These are phyloP conservation scores for Hyaloraphidium curvatum DNA, from an alignment of 192 early-diverging fungal species.

Conservation along the genomic window DNA sequence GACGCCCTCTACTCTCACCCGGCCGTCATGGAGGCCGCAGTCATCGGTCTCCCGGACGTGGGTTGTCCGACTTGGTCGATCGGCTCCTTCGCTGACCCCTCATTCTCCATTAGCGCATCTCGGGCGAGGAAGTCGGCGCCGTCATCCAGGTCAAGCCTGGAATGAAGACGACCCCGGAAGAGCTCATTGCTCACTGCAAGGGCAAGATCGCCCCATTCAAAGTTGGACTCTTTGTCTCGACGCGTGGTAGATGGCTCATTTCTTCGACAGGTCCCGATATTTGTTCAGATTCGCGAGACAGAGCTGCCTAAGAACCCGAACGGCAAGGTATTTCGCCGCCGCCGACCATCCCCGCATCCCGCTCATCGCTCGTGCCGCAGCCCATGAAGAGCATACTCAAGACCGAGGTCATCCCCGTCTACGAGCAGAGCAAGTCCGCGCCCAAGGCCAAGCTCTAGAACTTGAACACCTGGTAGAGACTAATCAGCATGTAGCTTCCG, in stretches of 20 bases:
- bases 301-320: background rate
- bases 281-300: too few species aligned
- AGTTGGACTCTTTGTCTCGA: background rate
- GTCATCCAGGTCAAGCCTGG: background rate
- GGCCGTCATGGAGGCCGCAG: conserved; percentile 8
- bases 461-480: too few species aligned
- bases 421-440: too few species aligned
- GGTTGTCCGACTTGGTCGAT: background rate
- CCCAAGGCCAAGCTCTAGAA: too few species aligned
- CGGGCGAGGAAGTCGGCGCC: background rate
- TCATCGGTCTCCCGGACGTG: conserved; percentile 7
- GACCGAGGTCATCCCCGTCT: too few species aligned
- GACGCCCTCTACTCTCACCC: conserved; percentile 7
- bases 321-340: too few species aligned
- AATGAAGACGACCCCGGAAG: background rate
- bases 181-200: background rate
- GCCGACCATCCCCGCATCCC: too few species aligned
- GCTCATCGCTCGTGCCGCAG: too few species aligned
- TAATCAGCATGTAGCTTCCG: too few species aligned
- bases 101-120: background rate
- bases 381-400: too few species aligned
- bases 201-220: background rate
- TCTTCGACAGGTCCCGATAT: background rate
- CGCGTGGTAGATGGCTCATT: background rate
- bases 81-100: background rate